Base-by-base conservation (phyloP, 2,329 filamentous ascomycete genomes). In the Neofusicoccum parvum region DNA sequence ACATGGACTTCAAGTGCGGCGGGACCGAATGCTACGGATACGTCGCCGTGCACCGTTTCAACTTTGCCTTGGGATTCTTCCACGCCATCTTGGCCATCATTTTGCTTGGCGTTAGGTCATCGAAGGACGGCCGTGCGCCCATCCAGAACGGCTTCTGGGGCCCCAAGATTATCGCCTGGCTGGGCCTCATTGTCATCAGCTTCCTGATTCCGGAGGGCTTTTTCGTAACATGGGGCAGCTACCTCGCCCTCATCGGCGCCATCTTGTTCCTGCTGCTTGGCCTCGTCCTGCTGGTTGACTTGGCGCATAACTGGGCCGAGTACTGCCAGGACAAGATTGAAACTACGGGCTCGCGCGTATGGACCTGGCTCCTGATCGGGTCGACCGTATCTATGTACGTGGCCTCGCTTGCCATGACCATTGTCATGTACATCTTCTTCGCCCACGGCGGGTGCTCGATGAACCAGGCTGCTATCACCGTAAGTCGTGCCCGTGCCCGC, bases 111-210 rank as follows among this genome's bases (percentile, higher is more conserved):
- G 93, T 99, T 60, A 88, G 87, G 62, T 92, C 89, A 54, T 95
- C 94, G 27, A 95, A 92, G 78, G 91, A 96, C 76, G 90, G 91
- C 50, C 90, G 95, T 69, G 94, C 95, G 2, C 86, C 88, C 17
- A 86, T 99, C 63, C 95, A 99, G 76, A 99, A 99, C 80, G 95
- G 94, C n/a, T 99, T 92, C 80, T 99, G 95, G 95, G 95, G 94
- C 1, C 95, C 95, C 51, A 99, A 99, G 81, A 86, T 99, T 66
- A 87, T 97, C 67, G 87, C 89, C 62, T 99, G 95, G 95, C 76
- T 97, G 58, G 88, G 85, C 14, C 87, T 98, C 70, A 88, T 98
- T 67, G 92, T 97, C 66, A 76, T 96, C 66, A 96, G 94, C 32
- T 99, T 98, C 83, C 87, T 99, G 73, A 97, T 99, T 65, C 95